Base-by-base conservation (phyloP, 768 basidiomycete species). In the Fomitopsis serialis region DNA sequence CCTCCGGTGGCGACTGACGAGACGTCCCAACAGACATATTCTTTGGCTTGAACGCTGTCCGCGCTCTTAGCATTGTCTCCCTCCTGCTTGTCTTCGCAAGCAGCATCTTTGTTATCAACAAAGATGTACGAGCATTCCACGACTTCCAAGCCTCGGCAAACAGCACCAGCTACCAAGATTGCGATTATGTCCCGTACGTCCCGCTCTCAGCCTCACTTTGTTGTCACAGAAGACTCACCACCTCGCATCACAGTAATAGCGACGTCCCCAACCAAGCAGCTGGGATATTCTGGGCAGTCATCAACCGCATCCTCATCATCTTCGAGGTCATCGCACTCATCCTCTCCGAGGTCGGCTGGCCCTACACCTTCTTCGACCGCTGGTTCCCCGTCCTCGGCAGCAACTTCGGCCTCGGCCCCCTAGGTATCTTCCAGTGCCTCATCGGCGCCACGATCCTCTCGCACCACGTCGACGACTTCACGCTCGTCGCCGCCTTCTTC, bases 201-300 rank as follows among this genome's bases (percentile, higher is more conserved):
- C 13, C n/a, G 29, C 43, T 6, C 25, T 44, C 49, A 27, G 40
- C 46, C 42, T n/a, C 22, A 17, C 52, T 32, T 22, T 15, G 11
- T 1, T 35, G 19, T 15, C 37, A 10, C 29, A 8, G 6, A 21
- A 32, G 3, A 15, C 12, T 19, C 22, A 9, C 50, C 6, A 19
- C 15, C 15, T 5, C 32, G 17, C 36, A 24, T 53, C 44, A 56
- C 58, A 87, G 81, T 56, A 62, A 68, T 45, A 89, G 85, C 68
- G 91, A 91, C 2, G 91, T 97, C 4, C 93, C 93, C 3, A 91
- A 92, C 68, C 92, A 96, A 67, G 80, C 89, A 27, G 93, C 89
- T 19, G 93, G 93, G 24, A 80, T 82, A 9, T 96, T 97, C 72
- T 97, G 92, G 89, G 89, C 90, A 4, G 84, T 96, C 56, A 73